A percentile compares a stretch with the other conserved stretches of the same genome.
Conservation (phyloP, 2,329 filamentous ascomycete species). For the Aquanectria penicillioides region DNA sequence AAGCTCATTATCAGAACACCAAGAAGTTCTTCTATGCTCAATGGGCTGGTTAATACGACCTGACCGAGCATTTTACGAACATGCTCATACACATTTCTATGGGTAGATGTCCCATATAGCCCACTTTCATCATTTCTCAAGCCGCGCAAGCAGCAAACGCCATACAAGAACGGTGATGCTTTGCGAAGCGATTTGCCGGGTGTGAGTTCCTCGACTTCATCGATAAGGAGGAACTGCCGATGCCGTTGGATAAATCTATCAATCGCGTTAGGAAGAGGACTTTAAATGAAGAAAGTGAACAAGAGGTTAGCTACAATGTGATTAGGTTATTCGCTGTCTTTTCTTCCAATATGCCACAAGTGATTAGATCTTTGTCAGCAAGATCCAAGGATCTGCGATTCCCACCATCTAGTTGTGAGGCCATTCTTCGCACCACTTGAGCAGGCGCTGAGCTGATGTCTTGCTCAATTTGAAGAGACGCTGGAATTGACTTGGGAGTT, state of each 20-base stretch:
- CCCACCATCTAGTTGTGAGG: conserved; percentile 22
- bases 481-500: no score
- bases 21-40: conserved; percentile 53
- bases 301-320: neutral
- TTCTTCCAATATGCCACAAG: conserved; percentile 18
- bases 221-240: conserved; percentile 24
- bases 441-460: no score
- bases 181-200: conserved; percentile 38
- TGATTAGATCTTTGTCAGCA: conserved; percentile 23
- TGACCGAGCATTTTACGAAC: conserved; percentile 51
- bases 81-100: conserved; percentile 52
- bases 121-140: conserved; percentile 43
- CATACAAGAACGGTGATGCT: conserved; percentile 51
- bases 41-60: conserved; percentile 50
- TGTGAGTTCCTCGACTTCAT: conserved; percentile 19
- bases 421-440: conserved; percentile 28
- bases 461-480: no score
- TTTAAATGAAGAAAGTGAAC: neutral
- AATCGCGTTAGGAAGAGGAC: neutral
- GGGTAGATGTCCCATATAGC: conserved; percentile 30
- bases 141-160: conserved; percentile 52
- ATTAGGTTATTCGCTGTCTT: conserved; percentile 21
- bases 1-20: conserved; percentile 52
- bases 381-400: conserved; percentile 23
- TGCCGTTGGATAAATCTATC: conserved; percentile 23